A percentile compares a stretch with the other conserved stretches of the same genome.
These are phyloP conservation scores for Apiotrichum mycotoxinovorans DNA, from an alignment of 1,284 basidiomycete genomes.

Conservation along the genomic window DNA sequence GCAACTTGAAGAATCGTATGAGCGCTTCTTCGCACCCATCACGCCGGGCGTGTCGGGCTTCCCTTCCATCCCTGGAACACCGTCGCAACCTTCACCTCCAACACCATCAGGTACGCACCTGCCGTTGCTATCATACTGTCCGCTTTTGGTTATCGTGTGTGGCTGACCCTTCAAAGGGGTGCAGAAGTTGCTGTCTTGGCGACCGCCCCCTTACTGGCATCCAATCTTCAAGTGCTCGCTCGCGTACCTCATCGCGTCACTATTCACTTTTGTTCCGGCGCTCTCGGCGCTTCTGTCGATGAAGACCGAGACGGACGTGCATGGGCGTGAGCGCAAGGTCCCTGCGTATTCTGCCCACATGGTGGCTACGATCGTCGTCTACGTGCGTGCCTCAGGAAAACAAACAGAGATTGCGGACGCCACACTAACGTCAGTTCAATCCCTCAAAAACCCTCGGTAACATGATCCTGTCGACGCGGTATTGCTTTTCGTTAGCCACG, in stretches of 20 bases:
- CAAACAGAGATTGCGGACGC: neutral
- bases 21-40: neutral
- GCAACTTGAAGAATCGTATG: neutral
- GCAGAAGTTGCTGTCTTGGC: neutral
- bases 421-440: conserved; percentile 58
- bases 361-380: conserved; percentile 77
- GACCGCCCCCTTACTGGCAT: neutral
- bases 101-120: too few species aligned
- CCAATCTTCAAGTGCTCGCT: conserved; percentile 80
- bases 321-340: conserved; percentile 46
- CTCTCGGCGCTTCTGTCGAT: conserved; percentile 46
- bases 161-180: neutral
- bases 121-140: neutral
- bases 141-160: neutral
- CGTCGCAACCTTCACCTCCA: neutral
- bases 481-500: conserved; percentile 56
- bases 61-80: neutral
- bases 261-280: conserved; percentile 82
- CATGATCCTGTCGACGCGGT: conserved; percentile 64
- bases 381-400: conserved; percentile 32
- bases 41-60: neutral
- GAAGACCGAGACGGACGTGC: conserved; percentile 53
- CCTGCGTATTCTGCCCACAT: conserved; percentile 78
- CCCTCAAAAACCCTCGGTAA: conserved; percentile 72
- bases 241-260: conserved; percentile 81